These are phyloP conservation scores for Gloeophyllum trabeum DNA, from an alignment of 768 basidiomycete genomes.

Conservation along the genomic window DNA sequence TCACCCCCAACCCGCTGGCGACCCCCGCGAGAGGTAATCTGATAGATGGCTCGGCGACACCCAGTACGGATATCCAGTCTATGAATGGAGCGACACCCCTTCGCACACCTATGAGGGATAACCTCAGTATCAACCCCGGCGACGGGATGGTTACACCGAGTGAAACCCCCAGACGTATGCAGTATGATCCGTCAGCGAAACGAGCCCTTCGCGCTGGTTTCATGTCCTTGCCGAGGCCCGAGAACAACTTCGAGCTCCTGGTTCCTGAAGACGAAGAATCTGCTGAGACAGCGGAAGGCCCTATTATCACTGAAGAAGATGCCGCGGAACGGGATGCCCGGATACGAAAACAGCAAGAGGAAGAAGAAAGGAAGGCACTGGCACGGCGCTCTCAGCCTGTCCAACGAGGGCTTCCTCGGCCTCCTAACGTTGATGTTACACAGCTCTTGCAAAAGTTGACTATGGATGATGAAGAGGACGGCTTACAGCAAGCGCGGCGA, in stretches of 20 bases:
- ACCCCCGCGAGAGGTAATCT: slow-evolving; percentile 57
- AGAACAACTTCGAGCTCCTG: slow-evolving; percentile 95
- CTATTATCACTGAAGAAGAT: slow-evolving; percentile 60
- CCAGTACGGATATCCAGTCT: slow-evolving; percentile 13
- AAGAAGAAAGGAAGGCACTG: slow-evolving; percentile 70
- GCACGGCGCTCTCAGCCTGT: slow-evolving; percentile 76
- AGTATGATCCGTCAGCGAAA: slow-evolving; percentile 51
- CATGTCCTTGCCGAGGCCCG: slow-evolving; percentile 76
- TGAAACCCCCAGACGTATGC: slow-evolving; percentile 64
- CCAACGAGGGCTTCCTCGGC: slow-evolving; percentile 76
- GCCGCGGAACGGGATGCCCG: slow-evolving; percentile 86
- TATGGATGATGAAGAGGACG: slow-evolving; percentile 23
- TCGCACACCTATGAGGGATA: slow-evolving; percentile 92
- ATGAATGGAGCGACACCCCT: slow-evolving; percentile 62
- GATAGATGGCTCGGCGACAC: slow-evolving; percentile 24
- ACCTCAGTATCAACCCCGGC: slow-evolving; percentile 74
- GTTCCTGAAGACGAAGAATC: slow-evolving; percentile 81
- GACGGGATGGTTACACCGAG: slow-evolving; percentile 44
- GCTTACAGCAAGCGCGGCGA: slow-evolving; percentile 29
- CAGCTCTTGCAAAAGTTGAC: slow-evolving; percentile 50
- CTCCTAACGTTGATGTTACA: slow-evolving; percentile 68
- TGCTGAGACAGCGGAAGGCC: slow-evolving; percentile 23
- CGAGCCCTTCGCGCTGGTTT: slow-evolving; percentile 75
- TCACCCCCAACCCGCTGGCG: slow-evolving; percentile 94
- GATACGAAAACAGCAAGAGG: slow-evolving; percentile 51